Conservation (phyloP, 1,284 basidiomycete species). For the Ganoderma multipileum region DNA sequence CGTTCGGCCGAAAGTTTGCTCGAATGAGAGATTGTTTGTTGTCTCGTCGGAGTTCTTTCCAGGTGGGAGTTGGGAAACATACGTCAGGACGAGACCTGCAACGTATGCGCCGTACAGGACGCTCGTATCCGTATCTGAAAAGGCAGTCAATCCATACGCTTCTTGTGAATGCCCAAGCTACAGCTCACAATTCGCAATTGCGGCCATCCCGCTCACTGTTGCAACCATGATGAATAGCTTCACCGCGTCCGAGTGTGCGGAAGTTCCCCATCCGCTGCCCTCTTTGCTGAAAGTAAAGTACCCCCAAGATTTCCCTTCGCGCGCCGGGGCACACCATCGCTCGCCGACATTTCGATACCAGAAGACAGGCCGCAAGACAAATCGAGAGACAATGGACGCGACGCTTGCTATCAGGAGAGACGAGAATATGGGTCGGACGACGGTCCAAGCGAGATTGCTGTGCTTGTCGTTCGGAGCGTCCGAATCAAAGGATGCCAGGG, state of each 20-base stretch:
- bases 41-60: not conserved
- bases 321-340: conserved; percentile 35
- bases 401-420: conserved; percentile 45
- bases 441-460: conserved; percentile 41
- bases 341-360: conserved; percentile 32
- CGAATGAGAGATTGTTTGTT: conserved; percentile 30
- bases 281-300: not conserved
- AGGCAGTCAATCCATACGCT: not conserved
- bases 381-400: conserved; percentile 37
- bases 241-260: conserved; percentile 34
- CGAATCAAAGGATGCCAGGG: conserved; percentile 37
- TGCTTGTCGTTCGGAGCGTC: conserved; percentile 9
- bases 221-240: conserved; percentile 34
- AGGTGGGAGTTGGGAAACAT: conserved; percentile 30
- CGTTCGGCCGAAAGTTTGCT: conserved; percentile 39
- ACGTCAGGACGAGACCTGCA: conserved; percentile 35
- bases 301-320: conserved; percentile 33
- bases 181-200: conserved; percentile 36
- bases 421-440: conserved; percentile 49
- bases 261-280: conserved; percentile 31
- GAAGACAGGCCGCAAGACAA: conserved; percentile 38
- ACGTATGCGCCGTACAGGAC: conserved; percentile 40
- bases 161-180: not conserved
- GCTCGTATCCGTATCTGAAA: conserved; percentile 38
- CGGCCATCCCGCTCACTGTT: conserved; percentile 32